Conservation (phyloP, 2,329 filamentous ascomycete genomes). For the Xylariaceae sp. region DNA sequence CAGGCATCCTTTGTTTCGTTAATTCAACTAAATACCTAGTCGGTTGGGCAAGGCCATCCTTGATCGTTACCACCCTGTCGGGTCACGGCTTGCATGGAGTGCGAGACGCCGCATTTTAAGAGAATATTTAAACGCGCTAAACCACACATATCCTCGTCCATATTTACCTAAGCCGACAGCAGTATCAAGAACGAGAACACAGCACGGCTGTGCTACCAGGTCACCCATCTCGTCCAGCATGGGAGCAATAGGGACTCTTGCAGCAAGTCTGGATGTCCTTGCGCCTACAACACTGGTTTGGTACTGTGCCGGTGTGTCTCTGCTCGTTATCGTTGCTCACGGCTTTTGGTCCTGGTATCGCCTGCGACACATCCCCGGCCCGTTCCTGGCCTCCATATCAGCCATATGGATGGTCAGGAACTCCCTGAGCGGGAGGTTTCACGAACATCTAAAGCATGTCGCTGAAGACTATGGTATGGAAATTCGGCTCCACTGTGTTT, state of each 20-base stretch:
- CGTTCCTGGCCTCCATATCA: conserved; percentile 35
- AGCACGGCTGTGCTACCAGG: conserved; percentile 8
- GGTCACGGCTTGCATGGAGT: conserved; percentile 10
- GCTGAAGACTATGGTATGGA: conserved; percentile 29
- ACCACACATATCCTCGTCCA: neutral
- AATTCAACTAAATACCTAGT: neutral
- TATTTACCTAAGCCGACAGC: neutral
- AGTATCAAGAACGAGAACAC: neutral
- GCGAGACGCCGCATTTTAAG: too few relatives aligned
- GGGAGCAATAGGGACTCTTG: conserved; percentile 17
- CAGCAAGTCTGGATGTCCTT: conserved; percentile 10
- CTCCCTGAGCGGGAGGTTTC: conserved; percentile 32
- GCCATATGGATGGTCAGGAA: conserved; percentile 37
- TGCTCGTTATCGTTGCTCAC: conserved; percentile 12
- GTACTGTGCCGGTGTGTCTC: conserved; percentile 12
- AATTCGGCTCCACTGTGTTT: too few relatives aligned
- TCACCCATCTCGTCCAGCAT: conserved; percentile 3
- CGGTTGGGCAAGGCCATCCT: neutral
- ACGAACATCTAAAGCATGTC: conserved; percentile 32
- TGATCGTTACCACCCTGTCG: conserved; percentile 27
- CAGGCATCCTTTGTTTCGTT: neutral
- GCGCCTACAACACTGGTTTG: conserved; percentile 15
- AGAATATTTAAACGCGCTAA: too few relatives aligned
- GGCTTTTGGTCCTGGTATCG: conserved; percentile 36
- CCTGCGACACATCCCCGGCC: conserved; percentile 40